phyloP scores from a whole-genome alignment of 2,329 filamentous ascomycete genomes.

The Pseudocercospora crystallina region DNA sequence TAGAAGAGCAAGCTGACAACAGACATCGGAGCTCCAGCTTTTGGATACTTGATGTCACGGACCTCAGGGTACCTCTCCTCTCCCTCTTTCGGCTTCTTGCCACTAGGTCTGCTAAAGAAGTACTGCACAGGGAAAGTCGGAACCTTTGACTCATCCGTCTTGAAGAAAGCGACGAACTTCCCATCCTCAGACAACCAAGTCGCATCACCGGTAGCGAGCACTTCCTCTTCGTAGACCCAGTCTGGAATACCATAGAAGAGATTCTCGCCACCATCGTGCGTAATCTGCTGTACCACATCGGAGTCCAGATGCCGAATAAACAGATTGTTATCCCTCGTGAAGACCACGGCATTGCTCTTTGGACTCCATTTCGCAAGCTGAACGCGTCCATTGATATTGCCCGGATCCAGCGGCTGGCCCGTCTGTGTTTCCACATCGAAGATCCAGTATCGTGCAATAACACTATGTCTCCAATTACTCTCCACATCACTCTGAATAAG shows the following conservation, averaged over 20 bases:
- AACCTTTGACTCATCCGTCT: conserved; percentile 89
- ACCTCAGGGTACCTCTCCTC: conserved; percentile 90
- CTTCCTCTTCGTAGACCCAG: conserved; percentile 93
- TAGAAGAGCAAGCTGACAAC: conserved; percentile 86
- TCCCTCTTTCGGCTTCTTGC: conserved; percentile 63
- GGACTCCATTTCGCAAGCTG: conserved; percentile 88
- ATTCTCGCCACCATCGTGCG: conserved; percentile 79
- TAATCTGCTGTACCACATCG: conserved; percentile 68
- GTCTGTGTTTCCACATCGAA: conserved; percentile 82
- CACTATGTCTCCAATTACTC: conserved; percentile 88
- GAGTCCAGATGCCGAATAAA: conserved; percentile 70
- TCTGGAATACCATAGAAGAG: conserved; percentile 96
- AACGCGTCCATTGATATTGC: conserved; percentile 62
- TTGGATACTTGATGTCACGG: conserved; percentile 92
- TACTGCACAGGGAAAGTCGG: conserved; percentile 92
- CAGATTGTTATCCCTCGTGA: conserved; percentile 86
- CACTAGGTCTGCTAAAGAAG: conserved; percentile 83
- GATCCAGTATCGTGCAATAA: conserved; percentile 82
- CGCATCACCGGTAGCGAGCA: conserved; percentile 74
- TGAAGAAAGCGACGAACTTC: conserved; percentile 83
- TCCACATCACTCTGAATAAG: conserved; percentile 71
- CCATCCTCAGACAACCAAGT: conserved; percentile 96
- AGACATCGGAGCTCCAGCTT: conserved; percentile 90
- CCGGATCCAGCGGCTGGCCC: conserved; percentile 74
- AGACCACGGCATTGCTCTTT: conserved; percentile 80